These are phyloP conservation scores for Bacidia gigantensis DNA, from an alignment of 495 filamentous ascomycete genomes.

Conservation along the genomic window DNA sequence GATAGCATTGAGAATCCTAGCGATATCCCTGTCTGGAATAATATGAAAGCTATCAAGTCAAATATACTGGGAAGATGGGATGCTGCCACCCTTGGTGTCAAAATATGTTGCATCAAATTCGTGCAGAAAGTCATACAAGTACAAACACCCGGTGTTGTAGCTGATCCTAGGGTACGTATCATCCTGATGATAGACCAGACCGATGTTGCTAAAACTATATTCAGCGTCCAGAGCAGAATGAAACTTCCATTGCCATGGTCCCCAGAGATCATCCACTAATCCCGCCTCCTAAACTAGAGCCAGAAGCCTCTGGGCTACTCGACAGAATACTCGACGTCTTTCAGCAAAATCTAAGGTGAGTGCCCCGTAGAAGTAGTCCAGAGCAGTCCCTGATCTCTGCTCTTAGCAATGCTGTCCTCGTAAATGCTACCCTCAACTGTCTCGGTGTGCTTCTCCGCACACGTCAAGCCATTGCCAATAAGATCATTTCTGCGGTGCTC, in stretches of 20 bases:
- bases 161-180: constrained; percentile 66
- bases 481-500: constrained; percentile 71
- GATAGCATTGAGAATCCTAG: constrained; percentile 71
- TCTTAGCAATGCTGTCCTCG: constrained; percentile 67
- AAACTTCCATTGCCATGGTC: constrained; percentile 74
- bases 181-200: constrained; percentile 2
- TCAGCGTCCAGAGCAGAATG: constrained; percentile 70
- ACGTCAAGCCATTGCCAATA: constrained; percentile 65
- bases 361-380: constrained; percentile 3
- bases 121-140: constrained; percentile 82
- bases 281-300: constrained; percentile 66
- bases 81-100: constrained; percentile 56
- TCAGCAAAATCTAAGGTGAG: constrained; percentile 71
- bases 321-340: constrained; percentile 80
- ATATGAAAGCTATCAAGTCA: constrained; percentile 77
- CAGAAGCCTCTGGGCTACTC: constrained; percentile 76
- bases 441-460: constrained; percentile 66
- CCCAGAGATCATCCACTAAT: constrained; percentile 69
- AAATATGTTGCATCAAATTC: constrained; percentile 94
- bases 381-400: constrained; percentile 11
- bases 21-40: constrained; percentile 70
- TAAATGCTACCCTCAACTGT: constrained; percentile 84
- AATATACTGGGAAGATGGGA: constrained; percentile 85
- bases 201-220: constrained; percentile 22
- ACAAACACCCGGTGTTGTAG: constrained; percentile 69